Base-by-base conservation (phyloP, 1,284 basidiomycete species). In the Trichosporon sp. region DNA sequence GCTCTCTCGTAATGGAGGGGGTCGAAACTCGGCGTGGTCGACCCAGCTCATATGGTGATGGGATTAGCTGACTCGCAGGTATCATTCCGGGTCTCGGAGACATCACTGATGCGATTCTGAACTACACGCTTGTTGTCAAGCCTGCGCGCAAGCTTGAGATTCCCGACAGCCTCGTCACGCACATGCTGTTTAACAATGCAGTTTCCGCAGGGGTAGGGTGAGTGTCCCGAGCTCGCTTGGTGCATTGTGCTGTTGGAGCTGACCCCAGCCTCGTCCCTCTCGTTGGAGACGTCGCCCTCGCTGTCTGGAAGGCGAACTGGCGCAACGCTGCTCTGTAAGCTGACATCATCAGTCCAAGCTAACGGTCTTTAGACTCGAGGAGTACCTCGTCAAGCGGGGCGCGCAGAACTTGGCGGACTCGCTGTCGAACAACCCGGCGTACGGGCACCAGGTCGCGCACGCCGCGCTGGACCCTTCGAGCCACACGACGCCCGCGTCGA, bases 301-400 rank as follows among this genome's bases (percentile, higher is more conserved):
- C 93, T 85, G 64, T 84, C 83, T 96, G 86, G 87, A 95, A 93
- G 80, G 89, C 93, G n/a, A 98, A 97, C 83, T 92, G 89, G 56
- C 86, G 95, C 72, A 97, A 97, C 77, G 93, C 92, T 2, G 77
- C 80, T 65, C 65, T 82, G 79, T 82, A 62, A 71, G 81, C 74
- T 25, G n/a, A n/a, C n/a, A 15, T 4, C 15, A 3, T 3, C 23
- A 12, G 13, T 51, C 62, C 60, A 27, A n/a, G 25, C 2, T 23
- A 56, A 32, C 68, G 38, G 31, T 62, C 15, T 7, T 0, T 70
- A 81, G 80, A 4, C 75, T 83, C 18, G 82, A 83, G 68, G 78
- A 78, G 25, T 82, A 74, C 73, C 76, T 83, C 27, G 71, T 72
- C 21, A 77, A 80, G 42, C 75, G 81, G 15, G 81, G 80, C 4